phyloP scores from a whole-genome alignment of 2,329 filamentous ascomycete genomes.

The Lecanicillium sp. region DNA sequence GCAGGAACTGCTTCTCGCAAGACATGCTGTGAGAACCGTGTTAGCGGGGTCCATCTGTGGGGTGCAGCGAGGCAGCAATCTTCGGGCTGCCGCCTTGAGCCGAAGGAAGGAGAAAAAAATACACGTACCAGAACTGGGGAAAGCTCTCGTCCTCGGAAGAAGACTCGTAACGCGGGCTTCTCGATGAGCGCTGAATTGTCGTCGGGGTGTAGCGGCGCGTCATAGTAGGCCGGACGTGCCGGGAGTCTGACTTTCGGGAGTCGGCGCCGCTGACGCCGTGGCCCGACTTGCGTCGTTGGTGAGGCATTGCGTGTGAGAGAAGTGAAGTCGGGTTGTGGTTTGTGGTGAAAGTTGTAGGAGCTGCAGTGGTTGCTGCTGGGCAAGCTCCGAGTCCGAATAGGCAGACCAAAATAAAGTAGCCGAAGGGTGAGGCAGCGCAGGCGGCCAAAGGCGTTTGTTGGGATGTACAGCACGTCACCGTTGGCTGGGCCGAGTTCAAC shows the following conservation, averaged over 20 bases:
- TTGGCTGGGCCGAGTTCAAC: slow-evolving; percentile 1
- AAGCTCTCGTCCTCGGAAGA: slow-evolving; percentile 58
- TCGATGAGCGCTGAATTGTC: slow-evolving; percentile 46
- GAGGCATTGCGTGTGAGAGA: slow-evolving; percentile 48
- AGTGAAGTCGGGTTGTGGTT: no score
- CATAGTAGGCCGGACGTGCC: slow-evolving; percentile 42
- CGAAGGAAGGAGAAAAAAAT: no score
- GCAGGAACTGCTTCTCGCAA: slow-evolving; percentile 60
- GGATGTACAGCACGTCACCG: slow-evolving; percentile 1
- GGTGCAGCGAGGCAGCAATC: slow-evolving; percentile 16
- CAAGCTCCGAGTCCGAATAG: neutral
- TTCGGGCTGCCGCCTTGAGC: slow-evolving; percentile 5
- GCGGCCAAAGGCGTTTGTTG: neutral
- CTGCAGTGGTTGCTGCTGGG: neutral
- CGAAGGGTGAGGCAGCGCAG: neutral
- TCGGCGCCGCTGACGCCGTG: slow-evolving; percentile 50
- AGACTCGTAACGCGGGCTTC: slow-evolving; percentile 45
- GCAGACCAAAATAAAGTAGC: slow-evolving; percentile 3
- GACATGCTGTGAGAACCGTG: slow-evolving; percentile 46
- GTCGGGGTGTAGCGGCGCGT: slow-evolving; percentile 40
- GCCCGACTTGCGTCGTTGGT: slow-evolving; percentile 51
- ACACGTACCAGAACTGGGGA: slow-evolving; percentile 60
- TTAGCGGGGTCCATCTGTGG: slow-evolving; percentile 17
- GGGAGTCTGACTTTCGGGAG: slow-evolving; percentile 45
- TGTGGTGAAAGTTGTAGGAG: neutral